Base-by-base conservation (phyloP, 2,329 filamentous ascomycete species). In the Elsinoe arachidis region DNA sequence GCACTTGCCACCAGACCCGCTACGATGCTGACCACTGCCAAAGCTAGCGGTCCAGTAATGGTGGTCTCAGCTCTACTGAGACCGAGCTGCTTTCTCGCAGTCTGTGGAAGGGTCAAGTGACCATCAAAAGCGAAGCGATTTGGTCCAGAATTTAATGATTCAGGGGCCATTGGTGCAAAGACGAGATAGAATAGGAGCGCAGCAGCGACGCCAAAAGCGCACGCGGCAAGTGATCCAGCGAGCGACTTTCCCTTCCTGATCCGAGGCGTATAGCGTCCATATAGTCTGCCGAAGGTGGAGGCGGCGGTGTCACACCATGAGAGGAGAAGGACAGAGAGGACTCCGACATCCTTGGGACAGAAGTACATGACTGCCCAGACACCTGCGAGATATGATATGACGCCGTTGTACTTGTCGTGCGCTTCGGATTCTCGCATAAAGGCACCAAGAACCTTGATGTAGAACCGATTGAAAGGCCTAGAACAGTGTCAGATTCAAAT, bases 291-390 rank as follows among this genome's bases (percentile, higher is more conserved):
- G 68, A 99, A 91, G 0, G 93, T 99, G 69, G 87, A 93, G 53
- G 93, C 93, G 35, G 93, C 93, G 1, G 93, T 97, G 71, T 99
- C 93, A 73, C 93, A 99, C 93, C 93, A 99, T 68, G 88, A 95
- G 21, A 99, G 82, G 39, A 99, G 80, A 66, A 99, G 77, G 43
- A 97, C 87, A 60, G 87, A 85, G 77, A 97, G 86, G 51, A 95
- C 86, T 6, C 86, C 90, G 21, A 99, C 81, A 66, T 99, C 93
- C 74, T 97, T 99, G 62, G 91, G 90, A 70, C 95, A 90, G 70
- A 89, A 90, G 63, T 83, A 83, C 63, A 97, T 81, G 14, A 92
- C 90, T 33, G 85, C 79, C 84, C 90, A 96, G 26, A 90, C 86
- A 58, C 93, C 93, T 6, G 96, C 81, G 9, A 99, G 82, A 73